These are phyloP conservation scores for Lotus japonicus DNA, from an alignment of 306 rosid genomes.

Conservation along the genomic window DNA sequence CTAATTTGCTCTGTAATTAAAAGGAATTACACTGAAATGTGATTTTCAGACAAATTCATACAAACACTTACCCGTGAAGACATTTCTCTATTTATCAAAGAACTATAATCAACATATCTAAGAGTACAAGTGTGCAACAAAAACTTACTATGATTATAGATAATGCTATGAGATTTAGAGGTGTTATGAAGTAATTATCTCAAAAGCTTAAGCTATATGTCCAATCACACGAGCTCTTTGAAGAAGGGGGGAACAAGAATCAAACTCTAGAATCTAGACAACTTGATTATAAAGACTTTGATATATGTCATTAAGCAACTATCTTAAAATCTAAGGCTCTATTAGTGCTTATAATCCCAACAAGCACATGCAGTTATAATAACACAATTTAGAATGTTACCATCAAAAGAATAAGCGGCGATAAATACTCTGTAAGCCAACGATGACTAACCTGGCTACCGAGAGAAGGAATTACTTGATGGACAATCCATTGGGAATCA, in stretches of 20 bases:
- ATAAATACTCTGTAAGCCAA: conserved; percentile 1
- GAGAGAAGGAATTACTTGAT: conserved; percentile 94
- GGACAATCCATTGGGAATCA: conserved; percentile 96
- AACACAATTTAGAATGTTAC: not conserved
- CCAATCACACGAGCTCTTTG: too few species aligned
- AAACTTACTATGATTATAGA: not conserved
- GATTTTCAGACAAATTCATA: not conserved
- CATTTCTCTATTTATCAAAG: not conserved
- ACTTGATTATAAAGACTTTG: too few species aligned
- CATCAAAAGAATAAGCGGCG: not conserved
- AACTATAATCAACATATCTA: not conserved
- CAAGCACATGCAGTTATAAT: not conserved
- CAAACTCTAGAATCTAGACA: too few species aligned
- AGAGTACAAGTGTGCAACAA: not conserved
- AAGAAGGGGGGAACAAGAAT: too few species aligned
- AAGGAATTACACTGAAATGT: not conserved
- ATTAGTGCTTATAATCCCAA: conserved; percentile 17
- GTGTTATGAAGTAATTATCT: too few species aligned
- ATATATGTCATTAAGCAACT: too few species aligned
- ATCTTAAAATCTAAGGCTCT: too few species aligned
- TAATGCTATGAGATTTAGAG: not conserved
- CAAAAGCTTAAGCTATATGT: too few species aligned
- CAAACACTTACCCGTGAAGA: not conserved
- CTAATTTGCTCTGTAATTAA: not conserved
- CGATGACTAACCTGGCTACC: conserved; percentile 65